A percentile compares a stretch with the other conserved stretches of the same genome.
phyloP scores from a whole-genome alignment of 805 yeast species.

The Saccharomycopsis javanensis region DNA sequence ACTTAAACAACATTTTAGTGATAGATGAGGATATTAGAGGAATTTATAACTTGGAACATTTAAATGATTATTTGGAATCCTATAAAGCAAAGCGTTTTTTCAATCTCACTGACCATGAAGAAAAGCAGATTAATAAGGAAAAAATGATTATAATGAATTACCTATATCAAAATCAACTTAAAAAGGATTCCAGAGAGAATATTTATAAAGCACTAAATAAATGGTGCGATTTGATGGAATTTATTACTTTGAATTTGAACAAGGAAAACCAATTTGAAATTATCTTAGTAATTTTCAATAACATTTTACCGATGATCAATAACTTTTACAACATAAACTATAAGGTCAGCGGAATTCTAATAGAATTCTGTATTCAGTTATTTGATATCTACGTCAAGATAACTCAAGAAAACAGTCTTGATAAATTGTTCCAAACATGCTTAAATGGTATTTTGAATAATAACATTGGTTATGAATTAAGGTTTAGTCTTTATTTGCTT shows the following conservation, averaged over 20 bases:
- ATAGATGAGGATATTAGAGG: not conserved
- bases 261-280: constrained; percentile 28
- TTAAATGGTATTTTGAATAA: constrained; percentile 66
- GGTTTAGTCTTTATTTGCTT: constrained; percentile 73
- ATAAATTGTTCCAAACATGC: constrained; percentile 64
- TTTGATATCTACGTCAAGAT: constrained; percentile 40
- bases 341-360: constrained; percentile 62
- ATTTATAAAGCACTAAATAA: not conserved
- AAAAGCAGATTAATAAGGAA: not conserved
- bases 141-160: not conserved
- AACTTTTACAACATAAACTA: constrained; percentile 62
- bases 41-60: not conserved
- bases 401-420: constrained; percentile 36
- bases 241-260: not conserved
- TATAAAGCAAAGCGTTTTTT: not conserved
- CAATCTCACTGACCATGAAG: not conserved
- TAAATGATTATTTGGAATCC: not conserved
- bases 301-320: constrained; percentile 64
- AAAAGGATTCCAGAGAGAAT: not conserved
- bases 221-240: not conserved
- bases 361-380: constrained; percentile 63
- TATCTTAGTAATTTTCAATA: constrained; percentile 67
- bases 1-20: not conserved
- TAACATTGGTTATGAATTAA: constrained; percentile 50
- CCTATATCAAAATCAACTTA: not conserved